phyloP scores from a whole-genome alignment of 805 yeast species.

The Hanseniaspora pseudoguilliermondii region DNA sequence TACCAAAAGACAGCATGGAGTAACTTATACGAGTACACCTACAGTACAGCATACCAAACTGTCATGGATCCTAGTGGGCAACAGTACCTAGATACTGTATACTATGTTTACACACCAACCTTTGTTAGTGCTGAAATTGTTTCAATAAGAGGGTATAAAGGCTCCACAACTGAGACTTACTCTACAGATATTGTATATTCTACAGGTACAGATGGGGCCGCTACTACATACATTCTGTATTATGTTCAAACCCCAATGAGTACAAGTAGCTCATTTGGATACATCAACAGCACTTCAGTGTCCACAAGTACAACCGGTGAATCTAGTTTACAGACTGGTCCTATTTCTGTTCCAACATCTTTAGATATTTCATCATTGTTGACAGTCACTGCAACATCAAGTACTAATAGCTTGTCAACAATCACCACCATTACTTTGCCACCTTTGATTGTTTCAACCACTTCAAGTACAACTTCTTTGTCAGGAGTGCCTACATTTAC shows the following conservation, averaged over 20 bases:
- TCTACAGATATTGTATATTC: slow-evolving; percentile 11
- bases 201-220: slow-evolving; percentile 15
- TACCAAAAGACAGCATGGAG: slow-evolving; percentile 1
- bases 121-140: slow-evolving; percentile 8
- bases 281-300: neutral
- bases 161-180: slow-evolving; percentile 11
- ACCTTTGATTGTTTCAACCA: neutral
- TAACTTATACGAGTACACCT: slow-evolving; percentile 10
- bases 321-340: neutral
- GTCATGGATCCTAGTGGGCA: slow-evolving; percentile 15
- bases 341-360: neutral
- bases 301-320: neutral
- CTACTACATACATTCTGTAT: slow-evolving; percentile 13
- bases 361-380: neutral
- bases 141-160: slow-evolving; percentile 12
- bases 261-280: neutral
- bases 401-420: neutral
- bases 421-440: neutral
- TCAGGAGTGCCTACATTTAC: neutral
- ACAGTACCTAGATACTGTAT: slow-evolving; percentile 10
- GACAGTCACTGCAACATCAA: neutral
- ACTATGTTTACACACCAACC: slow-evolving; percentile 15
- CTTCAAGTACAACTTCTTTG: neutral
- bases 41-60: slow-evolving; percentile 11
- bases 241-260: slow-evolving; percentile 16